phyloP scores from a whole-genome alignment of 2,329 filamentous ascomycete species.

The Colletotrichum graminicola region DNA sequence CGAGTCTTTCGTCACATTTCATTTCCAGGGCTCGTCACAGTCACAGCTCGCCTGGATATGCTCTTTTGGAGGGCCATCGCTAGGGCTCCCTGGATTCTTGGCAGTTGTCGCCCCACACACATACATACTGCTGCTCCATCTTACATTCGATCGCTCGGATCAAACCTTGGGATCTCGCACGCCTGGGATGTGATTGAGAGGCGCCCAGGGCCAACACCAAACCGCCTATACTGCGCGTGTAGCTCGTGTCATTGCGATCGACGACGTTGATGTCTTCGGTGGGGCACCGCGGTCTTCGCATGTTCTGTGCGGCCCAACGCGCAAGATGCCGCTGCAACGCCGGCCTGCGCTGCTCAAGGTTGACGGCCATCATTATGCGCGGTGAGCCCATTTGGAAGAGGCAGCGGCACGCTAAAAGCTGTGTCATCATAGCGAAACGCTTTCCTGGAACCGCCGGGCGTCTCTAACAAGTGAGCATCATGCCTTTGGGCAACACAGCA shows the following conservation, averaged over 20 bases:
- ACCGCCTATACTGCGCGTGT: background rate
- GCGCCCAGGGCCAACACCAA: background rate
- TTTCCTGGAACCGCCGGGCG: slow-evolving; percentile 16
- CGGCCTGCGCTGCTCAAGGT: slow-evolving; percentile 14
- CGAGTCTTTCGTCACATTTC: slow-evolving; percentile 34
- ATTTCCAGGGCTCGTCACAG: slow-evolving; percentile 33
- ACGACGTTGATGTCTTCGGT: slow-evolving; percentile 1
- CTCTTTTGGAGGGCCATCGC: slow-evolving; percentile 1
- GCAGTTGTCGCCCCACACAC: slow-evolving; percentile 35
- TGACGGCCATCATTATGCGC: background rate
- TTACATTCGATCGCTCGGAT: slow-evolving; percentile 40
- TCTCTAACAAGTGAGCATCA: slow-evolving; percentile 4
- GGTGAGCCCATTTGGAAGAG: background rate
- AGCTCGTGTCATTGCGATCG: slow-evolving; percentile 1
- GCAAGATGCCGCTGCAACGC: slow-evolving; percentile 11
- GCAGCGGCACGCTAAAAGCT: slow-evolving; percentile 1
- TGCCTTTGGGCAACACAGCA: slow-evolving; percentile 22
- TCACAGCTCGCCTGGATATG: slow-evolving; percentile 13
- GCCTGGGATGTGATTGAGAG: slow-evolving; percentile 8
- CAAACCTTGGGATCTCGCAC: slow-evolving; percentile 34
- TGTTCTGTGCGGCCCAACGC: background rate
- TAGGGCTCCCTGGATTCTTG: slow-evolving; percentile 38
- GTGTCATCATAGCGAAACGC: slow-evolving; percentile 3
- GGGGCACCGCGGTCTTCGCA: slow-evolving; percentile 13
- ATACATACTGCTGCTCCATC: slow-evolving; percentile 36